Evolutionary conservation across 148 eudicot species (phyloP).

Genomic region (Chenopodium formosanum): DNA sequence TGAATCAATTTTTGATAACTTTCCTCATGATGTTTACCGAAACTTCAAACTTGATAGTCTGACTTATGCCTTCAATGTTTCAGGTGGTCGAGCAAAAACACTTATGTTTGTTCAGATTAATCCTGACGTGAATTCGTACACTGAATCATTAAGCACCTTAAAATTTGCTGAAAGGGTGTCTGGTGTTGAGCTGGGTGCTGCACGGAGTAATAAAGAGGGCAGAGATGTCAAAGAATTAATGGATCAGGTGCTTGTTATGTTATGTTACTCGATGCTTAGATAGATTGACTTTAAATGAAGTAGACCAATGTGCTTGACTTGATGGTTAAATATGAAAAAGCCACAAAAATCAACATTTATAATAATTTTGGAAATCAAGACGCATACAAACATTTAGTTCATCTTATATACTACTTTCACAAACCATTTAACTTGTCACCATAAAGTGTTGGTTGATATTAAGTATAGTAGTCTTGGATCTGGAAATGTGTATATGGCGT

Average conservation of each 20-base stretch:
- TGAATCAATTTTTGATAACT: neutral
- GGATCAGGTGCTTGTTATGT: conserved; percentile 54
- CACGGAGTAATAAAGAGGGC: conserved; percentile 63
- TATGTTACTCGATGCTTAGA: neutral
- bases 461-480: neutral
- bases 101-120: conserved; percentile 79
- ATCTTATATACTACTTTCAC: neutral
- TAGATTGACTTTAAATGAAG: neutral
- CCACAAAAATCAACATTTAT: neutral
- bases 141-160: conserved; percentile 64
- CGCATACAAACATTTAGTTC: neutral
- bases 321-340: neutral
- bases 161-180: conserved; percentile 84
- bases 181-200: conserved; percentile 80
- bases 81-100: conserved; percentile 90
- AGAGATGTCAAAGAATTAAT: conserved; percentile 56
- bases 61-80: conserved; percentile 13
- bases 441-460: neutral
- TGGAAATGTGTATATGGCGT: neutral
- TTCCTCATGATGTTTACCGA: neutral
- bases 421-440: neutral
- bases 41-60: neutral
- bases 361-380: neutral
- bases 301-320: neutral
- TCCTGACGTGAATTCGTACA: conserved; percentile 52